These are phyloP conservation scores for Amphichorda felina DNA, from an alignment of 2,329 filamentous ascomycete genomes.

Conservation along the genomic window DNA sequence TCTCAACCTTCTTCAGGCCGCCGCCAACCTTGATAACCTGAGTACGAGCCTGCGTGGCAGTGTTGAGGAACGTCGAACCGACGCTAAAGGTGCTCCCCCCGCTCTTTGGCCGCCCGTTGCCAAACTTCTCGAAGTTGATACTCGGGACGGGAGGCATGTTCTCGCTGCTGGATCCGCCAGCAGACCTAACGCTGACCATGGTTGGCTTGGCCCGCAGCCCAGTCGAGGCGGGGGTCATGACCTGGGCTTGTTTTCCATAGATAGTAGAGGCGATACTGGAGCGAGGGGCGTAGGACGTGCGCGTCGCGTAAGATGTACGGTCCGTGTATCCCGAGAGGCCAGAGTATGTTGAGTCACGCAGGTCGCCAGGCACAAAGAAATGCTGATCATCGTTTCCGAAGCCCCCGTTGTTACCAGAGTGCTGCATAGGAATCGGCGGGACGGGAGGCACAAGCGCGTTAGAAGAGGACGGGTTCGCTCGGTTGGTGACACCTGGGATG, in stretches of 20 bases:
- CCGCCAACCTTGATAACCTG: slow-evolving; percentile 49
- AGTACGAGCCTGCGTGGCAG: slow-evolving; percentile 38
- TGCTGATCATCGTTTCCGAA: slow-evolving; percentile 62
- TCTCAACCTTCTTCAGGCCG: slow-evolving; percentile 32
- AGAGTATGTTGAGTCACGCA: slow-evolving; percentile 86
- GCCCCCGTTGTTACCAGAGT: slow-evolving; percentile 32
- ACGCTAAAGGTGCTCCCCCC: slow-evolving; percentile 51
- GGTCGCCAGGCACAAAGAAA: slow-evolving; percentile 85
- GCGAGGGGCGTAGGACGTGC: slow-evolving; percentile 45
- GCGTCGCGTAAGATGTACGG: slow-evolving; percentile 44
- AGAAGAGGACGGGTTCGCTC: slow-evolving; percentile 64
- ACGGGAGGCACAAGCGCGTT: slow-evolving; percentile 80
- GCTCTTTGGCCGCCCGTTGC: slow-evolving; percentile 35
- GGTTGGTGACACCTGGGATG: slow-evolving; percentile 92
- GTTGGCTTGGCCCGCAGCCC: slow-evolving; percentile 81
- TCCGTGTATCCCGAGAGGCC: slow-evolving; percentile 55
- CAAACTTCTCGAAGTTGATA: slow-evolving; percentile 55
- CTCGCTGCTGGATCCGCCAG: slow-evolving; percentile 37
- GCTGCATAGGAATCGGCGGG: slow-evolving; percentile 70
- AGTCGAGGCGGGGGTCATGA: slow-evolving; percentile 64
- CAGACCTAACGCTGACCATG: slow-evolving; percentile 82
- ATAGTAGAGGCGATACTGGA: slow-evolving; percentile 85
- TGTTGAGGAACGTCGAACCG: slow-evolving; percentile 55
- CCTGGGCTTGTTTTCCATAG: slow-evolving; percentile 81
- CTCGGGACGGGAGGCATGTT: slow-evolving; percentile 59